Conservation (phyloP, 495 filamentous ascomycete genomes). For the Aspergillus wentii region DNA sequence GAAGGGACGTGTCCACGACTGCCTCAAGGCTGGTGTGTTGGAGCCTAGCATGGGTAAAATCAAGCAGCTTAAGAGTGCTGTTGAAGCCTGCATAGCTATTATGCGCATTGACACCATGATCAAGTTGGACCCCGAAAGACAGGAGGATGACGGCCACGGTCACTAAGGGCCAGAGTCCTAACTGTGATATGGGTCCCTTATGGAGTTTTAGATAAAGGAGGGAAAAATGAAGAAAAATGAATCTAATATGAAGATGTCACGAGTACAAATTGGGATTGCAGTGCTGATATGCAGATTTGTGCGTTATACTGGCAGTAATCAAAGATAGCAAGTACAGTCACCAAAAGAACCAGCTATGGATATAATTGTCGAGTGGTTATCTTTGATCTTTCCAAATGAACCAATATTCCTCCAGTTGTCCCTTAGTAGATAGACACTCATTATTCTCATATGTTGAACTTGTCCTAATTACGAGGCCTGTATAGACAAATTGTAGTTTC, state of each 20-base stretch:
- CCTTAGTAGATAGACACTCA: too few species aligned
- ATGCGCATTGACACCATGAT: conserved; percentile 99
- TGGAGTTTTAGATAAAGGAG: conserved; percentile 13
- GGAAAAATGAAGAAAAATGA: conserved; percentile 13
- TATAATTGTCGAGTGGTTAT: too few species aligned
- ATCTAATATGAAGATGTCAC: conserved; percentile 18
- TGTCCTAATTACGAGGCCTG: too few species aligned
- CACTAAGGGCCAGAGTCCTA: too few species aligned
- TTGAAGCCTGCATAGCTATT: conserved; percentile 97
- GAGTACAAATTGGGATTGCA: conserved; percentile 9
- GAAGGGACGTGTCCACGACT: conserved; percentile 87
- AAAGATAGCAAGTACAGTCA: conserved; percentile 1
- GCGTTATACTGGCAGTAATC: conserved; percentile 5
- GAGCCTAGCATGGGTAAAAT: conserved; percentile 99
- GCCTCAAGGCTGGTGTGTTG: conserved; percentile 89
- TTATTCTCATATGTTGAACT: neutral
- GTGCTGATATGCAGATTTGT: neutral
- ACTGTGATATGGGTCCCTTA: too few species aligned
- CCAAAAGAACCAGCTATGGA: conserved; percentile 13
- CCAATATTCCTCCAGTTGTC: too few species aligned
- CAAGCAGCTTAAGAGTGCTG: conserved; percentile 95
- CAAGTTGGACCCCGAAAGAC: conserved; percentile 90
- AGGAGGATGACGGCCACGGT: conserved; percentile 59
- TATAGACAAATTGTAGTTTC: too few species aligned
- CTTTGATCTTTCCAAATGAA: too few species aligned